Evolutionary conservation across 176 grass and related monocot species (phyloP).

Genomic region (Rhynchospora pubera): DNA sequence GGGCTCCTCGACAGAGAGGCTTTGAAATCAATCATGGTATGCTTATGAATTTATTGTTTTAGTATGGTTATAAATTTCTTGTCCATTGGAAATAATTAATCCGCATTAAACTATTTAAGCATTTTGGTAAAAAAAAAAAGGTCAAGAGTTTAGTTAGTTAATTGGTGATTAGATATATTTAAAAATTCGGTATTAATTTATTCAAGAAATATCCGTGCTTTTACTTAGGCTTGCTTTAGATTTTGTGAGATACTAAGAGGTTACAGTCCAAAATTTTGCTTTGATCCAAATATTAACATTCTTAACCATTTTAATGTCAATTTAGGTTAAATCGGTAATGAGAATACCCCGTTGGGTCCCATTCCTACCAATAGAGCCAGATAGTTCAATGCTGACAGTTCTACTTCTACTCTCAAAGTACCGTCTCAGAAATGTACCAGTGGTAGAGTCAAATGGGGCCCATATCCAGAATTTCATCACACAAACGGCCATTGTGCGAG

Average conservation of each 20-base stretch:
- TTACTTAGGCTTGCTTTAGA: not conserved
- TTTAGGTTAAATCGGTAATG: conserved; percentile 67
- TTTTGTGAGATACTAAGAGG: not conserved
- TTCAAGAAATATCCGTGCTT: not conserved
- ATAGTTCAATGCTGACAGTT: conserved; percentile 75
- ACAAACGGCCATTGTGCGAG: conserved; percentile 65
- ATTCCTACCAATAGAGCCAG: conserved; percentile 67
- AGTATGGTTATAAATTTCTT: not conserved
- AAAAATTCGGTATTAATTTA: not conserved
- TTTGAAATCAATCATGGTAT: conserved; percentile 72
- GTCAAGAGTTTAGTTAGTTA: not conserved
- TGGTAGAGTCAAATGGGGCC: conserved; percentile 56
- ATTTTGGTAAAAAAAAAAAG: not conserved
- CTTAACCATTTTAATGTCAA: conserved; percentile 16
- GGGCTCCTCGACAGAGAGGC: conserved; percentile 66
- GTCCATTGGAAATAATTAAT: not conserved
- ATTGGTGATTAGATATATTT: not conserved
- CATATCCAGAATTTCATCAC: conserved; percentile 91
- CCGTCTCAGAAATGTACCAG: conserved; percentile 82
- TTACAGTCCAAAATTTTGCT: conserved; percentile 3
- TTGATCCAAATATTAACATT: not conserved
- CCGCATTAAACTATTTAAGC: not conserved
- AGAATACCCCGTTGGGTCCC: conserved; percentile 56
- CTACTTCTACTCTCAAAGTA: conserved; percentile 91
- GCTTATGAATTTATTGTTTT: not conserved